phyloP scores from a whole-genome alignment of 2,329 filamentous ascomycete genomes.

The Fusarium sp. region DNA sequence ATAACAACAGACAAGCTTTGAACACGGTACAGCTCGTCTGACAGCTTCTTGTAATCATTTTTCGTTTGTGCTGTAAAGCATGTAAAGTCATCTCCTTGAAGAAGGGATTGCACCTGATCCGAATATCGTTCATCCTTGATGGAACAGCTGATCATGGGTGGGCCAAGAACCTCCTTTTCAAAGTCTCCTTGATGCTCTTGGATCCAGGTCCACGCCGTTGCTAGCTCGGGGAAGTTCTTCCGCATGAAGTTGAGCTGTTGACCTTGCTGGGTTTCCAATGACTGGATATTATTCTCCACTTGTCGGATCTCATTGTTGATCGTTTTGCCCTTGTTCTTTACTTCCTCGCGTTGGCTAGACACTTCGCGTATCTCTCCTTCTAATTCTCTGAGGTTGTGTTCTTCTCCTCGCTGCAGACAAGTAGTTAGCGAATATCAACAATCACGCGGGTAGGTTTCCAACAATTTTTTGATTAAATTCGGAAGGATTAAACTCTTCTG shows the following conservation, averaged over 20 bases:
- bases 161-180: conserved; percentile 80
- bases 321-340: conserved; percentile 54
- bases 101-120: conserved; percentile 62
- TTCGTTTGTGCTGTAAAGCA: conserved; percentile 81
- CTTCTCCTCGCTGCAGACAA: conserved; percentile 64
- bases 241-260: conserved; percentile 76
- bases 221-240: conserved; percentile 69
- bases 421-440: conserved; percentile 38
- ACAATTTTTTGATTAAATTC: conserved; percentile 80
- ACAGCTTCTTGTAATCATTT: conserved; percentile 79
- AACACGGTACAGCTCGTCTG: conserved; percentile 68
- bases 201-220: conserved; percentile 83
- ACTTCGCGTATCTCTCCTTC: conserved; percentile 54
- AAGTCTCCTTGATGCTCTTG: conserved; percentile 75
- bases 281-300: conserved; percentile 61
- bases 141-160: conserved; percentile 82
- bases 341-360: conserved; percentile 51
- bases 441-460: conserved; percentile 46
- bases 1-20: conserved; percentile 78
- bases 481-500: conserved; percentile 73
- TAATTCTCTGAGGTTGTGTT: conserved; percentile 65
- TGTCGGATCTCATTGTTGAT: conserved; percentile 52
- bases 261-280: conserved; percentile 78
- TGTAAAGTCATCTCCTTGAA: conserved; percentile 63
- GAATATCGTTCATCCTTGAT: conserved; percentile 77